Conservation (phyloP, 2,329 filamentous ascomycete species). For the Xylogone sp. region DNA sequence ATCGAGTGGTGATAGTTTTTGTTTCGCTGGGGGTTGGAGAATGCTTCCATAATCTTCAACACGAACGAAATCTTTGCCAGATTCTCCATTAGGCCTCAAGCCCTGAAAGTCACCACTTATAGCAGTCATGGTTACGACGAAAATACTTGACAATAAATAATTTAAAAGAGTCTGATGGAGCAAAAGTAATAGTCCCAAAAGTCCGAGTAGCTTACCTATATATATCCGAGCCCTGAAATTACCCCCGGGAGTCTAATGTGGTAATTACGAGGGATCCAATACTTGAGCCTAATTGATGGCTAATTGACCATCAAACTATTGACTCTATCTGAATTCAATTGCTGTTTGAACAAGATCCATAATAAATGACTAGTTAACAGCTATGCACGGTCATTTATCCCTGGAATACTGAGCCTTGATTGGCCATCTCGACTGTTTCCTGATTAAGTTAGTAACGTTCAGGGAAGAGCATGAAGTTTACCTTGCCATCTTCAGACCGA, state of each 20-base stretch:
- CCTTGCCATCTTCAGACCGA: no score
- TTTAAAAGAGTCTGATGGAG: not conserved
- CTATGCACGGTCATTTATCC: not conserved
- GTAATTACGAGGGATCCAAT: no score
- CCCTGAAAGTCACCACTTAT: not conserved
- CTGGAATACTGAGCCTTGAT: constrained; percentile 5
- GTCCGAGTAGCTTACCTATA: not conserved
- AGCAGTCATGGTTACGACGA: not conserved
- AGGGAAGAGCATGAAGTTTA: no score
- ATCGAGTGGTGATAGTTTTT: constrained; percentile 12
- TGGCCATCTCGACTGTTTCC: constrained; percentile 12
- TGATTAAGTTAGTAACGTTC: constrained; percentile 1
- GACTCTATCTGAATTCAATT: no score
- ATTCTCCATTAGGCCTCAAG: not conserved
- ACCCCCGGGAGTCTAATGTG: no score
- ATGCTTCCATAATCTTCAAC: constrained; percentile 7
- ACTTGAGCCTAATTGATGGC: no score
- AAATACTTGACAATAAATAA: not conserved
- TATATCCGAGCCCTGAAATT: not conserved
- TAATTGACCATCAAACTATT: no score
- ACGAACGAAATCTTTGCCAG: constrained; percentile 5
- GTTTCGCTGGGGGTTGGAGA: constrained; percentile 2
- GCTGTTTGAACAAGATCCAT: no score
- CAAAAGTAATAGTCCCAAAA: not conserved
- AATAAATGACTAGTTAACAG: no score